Conservation (phyloP, 192 early-diverging fungal species). For the Coemansia sp. region DNA sequence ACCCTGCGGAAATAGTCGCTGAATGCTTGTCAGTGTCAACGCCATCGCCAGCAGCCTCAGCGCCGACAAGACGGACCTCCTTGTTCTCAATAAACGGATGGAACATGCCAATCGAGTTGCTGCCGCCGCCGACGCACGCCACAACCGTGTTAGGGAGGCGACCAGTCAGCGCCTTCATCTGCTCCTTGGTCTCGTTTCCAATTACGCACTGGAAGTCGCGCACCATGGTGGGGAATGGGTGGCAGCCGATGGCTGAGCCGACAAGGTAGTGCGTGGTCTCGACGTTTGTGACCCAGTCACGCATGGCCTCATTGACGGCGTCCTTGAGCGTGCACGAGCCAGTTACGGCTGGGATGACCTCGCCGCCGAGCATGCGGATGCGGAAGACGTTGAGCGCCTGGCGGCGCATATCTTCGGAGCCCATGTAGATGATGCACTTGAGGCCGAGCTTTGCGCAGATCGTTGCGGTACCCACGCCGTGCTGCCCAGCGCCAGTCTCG, state of each 20-base stretch:
- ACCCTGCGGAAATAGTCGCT: constrained; percentile 82
- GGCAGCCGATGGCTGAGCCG: constrained; percentile 95
- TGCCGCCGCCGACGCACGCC: constrained; percentile 97
- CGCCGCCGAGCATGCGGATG: constrained; percentile 91
- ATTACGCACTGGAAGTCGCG: constrained; percentile 99
- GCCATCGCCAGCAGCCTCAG: constrained; percentile 94
- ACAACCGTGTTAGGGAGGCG: constrained; percentile 90
- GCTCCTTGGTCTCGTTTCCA: constrained; percentile 82
- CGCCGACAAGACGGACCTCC: constrained; percentile 84
- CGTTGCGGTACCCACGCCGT: constrained; percentile 97
- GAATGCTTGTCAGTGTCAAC: constrained; percentile 85
- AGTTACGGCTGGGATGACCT: constrained; percentile 79
- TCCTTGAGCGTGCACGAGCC: constrained; percentile 92
- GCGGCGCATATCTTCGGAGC: constrained; percentile 88
- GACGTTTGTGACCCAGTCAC: constrained; percentile 98
- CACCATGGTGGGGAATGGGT: constrained; percentile 97
- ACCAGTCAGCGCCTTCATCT: constrained; percentile 78
- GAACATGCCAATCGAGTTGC: constrained; percentile 98
- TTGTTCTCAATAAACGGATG: constrained; percentile 87
- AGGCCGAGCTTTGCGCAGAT: constrained; percentile 98
- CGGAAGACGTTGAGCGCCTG: constrained; percentile 97
- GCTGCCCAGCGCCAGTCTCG: constrained; percentile 98
- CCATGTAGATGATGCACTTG: constrained; percentile 98
- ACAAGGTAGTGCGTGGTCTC: constrained; percentile 93
- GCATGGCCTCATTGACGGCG: constrained; percentile 98